phyloP scores from a whole-genome alignment of 352 stramenopile genomes.

The Globisporangium ultimum region DNA sequence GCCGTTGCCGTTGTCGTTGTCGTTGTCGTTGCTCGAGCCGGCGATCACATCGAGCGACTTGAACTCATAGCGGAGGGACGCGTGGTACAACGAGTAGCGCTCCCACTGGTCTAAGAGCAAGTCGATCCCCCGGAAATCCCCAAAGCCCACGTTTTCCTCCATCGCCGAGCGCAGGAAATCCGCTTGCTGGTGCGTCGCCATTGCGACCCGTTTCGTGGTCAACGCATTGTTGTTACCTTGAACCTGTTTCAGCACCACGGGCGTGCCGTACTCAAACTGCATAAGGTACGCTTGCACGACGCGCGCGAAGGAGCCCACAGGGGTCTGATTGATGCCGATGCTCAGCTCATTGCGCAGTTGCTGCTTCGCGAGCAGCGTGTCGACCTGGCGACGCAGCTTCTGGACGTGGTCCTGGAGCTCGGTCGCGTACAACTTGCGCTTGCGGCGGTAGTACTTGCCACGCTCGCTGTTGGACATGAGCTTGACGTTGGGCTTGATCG shows the following conservation, averaged over 20 bases:
- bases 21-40: background rate
- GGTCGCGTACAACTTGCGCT: constrained; percentile 44
- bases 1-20: background rate
- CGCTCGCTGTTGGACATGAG: constrained; percentile 64
- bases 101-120: constrained; percentile 50
- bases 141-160: constrained; percentile 38
- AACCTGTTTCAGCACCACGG: constrained; percentile 18
- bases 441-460: constrained; percentile 58
- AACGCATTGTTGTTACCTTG: background rate
- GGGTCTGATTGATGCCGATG: constrained; percentile 16
- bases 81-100: constrained; percentile 49
- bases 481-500: constrained; percentile 31
- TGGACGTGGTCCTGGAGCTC: constrained; percentile 30
- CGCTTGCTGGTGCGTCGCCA: constrained; percentile 20
- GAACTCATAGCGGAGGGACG: constrained; percentile 39
- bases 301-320: constrained; percentile 19
- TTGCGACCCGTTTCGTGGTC: constrained; percentile 18
- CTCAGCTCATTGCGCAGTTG: constrained; percentile 29
- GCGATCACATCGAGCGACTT: constrained; percentile 31
- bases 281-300: constrained; percentile 51
- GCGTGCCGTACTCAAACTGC: constrained; percentile 43
- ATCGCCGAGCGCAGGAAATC: constrained; percentile 37
- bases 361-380: constrained; percentile 25
- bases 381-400: constrained; percentile 47
- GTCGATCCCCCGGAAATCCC: constrained; percentile 31